Evolutionary conservation across 805 yeast genomes (phyloP), one percentile per base, ranked within the genome.

Genomic region (Saturnispora serradocipensis): DNA sequence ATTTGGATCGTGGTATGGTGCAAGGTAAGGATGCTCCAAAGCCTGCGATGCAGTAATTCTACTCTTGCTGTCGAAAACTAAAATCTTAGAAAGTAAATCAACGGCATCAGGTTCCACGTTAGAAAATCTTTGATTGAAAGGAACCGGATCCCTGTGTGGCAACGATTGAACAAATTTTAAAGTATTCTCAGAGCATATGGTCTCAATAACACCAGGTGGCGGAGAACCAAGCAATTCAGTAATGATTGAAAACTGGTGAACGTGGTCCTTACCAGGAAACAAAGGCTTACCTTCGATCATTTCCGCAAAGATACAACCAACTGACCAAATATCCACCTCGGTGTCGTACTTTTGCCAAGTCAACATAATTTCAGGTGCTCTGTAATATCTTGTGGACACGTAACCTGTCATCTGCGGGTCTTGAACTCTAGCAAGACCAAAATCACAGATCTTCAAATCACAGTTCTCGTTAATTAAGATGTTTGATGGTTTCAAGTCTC

Each of bases 121-220:
- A 55, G 82, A 81, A 68, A 93, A 91, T 59, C 93, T 76, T 65
- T 87, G 87, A 49, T 78, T 73, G 62, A 93, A 78, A 10, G 97
- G 95, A 45, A 89, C 78, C n/a, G 97, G 93, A 47, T 90, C 95
- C 62, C 96, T 77, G 57, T 85, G 84, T 16, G 99, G 99, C 64
- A 93, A 78, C 5, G 96, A 87, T 60, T 88, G 88, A 51, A 93
- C 98, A 67, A 93, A 93, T 61, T 93, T 81, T 57, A 93, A 73
- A 8, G 99, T 93, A 68, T 91, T 93, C 67, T 91, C 97, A 5
- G 95, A 86, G 62, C 96, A 90, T 61, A 93, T 93, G 20, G 99
- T 89, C 64, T 90, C 90, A 56, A 91, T 91, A 20, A 93, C 98
- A 64, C 93, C 98, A 45, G 81, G 81, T 4, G 98, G 98, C 3